A percentile compares a stretch with the other conserved stretches of the same genome.
phyloP scores from a whole-genome alignment of 345 rosid genomes.

The Heritiera fomes region DNA sequence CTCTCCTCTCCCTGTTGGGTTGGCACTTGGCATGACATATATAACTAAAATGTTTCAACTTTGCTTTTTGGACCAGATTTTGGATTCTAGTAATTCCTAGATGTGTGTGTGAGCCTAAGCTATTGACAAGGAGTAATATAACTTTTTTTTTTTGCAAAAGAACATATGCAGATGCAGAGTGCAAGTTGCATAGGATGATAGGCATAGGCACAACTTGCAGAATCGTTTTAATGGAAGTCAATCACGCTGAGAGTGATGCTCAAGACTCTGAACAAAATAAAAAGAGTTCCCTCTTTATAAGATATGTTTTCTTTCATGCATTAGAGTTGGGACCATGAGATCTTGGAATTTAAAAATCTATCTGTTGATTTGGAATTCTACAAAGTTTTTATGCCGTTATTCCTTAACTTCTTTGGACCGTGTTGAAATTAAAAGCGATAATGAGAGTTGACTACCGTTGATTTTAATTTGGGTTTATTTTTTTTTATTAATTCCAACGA shows the following conservation, averaged over 20 bases:
- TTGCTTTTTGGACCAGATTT: background rate
- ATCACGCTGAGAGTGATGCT: constrained; percentile 1
- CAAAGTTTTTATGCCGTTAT: constrained; percentile 16
- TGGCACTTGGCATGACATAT: background rate
- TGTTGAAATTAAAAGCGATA: background rate
- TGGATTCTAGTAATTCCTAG: background rate
- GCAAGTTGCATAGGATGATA: constrained; percentile 20
- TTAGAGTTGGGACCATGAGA: background rate
- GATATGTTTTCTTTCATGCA: constrained; percentile 14
- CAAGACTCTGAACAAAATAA: constrained; percentile 9
- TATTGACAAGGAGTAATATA: background rate
- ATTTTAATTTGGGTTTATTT: background rate
- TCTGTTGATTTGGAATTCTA: constrained; percentile 6
- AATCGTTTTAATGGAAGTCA: constrained; percentile 24
- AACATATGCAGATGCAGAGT: constrained; percentile 27
- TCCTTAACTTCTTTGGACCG: constrained; percentile 10
- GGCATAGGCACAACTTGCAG: constrained; percentile 18
- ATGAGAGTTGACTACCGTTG: background rate
- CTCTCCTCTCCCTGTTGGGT: background rate
- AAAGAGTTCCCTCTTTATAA: background rate
- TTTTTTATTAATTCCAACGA: background rate
- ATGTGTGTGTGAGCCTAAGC: background rate
- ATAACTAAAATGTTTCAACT: background rate
- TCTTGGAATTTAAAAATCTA: constrained; percentile 20
- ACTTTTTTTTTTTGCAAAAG: background rate